Conservation (phyloP, 106 monocot genomes). For the Dendrobium huoshanense region DNA sequence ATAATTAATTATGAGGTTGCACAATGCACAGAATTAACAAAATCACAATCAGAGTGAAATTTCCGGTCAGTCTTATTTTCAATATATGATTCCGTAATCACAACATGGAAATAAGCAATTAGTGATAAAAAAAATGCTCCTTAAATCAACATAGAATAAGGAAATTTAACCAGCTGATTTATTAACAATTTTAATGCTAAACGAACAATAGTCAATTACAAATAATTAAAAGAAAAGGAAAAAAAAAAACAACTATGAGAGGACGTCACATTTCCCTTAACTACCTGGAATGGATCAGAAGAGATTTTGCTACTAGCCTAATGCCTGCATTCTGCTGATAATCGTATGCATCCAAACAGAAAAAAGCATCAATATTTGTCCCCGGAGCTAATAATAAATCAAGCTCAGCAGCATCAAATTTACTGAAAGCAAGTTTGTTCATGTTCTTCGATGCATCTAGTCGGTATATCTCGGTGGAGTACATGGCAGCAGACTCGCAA, state of each 20-base stretch:
- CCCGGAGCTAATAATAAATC: conserved; percentile 55
- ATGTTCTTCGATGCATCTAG: conserved; percentile 49
- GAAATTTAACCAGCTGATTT: neutral
- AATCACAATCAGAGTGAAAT: too few species aligned
- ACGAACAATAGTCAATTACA: neutral
- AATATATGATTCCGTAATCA: too few species aligned
- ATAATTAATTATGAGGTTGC: too few species aligned
- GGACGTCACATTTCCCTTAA: neutral
- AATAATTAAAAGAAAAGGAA: neutral
- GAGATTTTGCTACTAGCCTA: conserved; percentile 59
- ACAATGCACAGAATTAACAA: too few species aligned
- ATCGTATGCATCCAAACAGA: conserved; percentile 55
- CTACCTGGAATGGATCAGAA: conserved; percentile 47
- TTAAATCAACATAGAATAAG: neutral
- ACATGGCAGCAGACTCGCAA: conserved; percentile 25
- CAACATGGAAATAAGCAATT: too few species aligned
- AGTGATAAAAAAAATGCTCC: too few species aligned
- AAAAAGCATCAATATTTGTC: conserved; percentile 56
- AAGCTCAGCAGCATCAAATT: conserved; percentile 39
- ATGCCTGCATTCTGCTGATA: conserved; percentile 75
- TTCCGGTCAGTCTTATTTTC: too few species aligned
- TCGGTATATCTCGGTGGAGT: conserved; percentile 61
- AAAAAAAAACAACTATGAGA: neutral
- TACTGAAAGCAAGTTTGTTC: conserved; percentile 45
- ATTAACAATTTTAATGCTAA: neutral